phyloP scores from a whole-genome alignment of 202 grass and related monocot species.

The Alloteropsis angusta region DNA sequence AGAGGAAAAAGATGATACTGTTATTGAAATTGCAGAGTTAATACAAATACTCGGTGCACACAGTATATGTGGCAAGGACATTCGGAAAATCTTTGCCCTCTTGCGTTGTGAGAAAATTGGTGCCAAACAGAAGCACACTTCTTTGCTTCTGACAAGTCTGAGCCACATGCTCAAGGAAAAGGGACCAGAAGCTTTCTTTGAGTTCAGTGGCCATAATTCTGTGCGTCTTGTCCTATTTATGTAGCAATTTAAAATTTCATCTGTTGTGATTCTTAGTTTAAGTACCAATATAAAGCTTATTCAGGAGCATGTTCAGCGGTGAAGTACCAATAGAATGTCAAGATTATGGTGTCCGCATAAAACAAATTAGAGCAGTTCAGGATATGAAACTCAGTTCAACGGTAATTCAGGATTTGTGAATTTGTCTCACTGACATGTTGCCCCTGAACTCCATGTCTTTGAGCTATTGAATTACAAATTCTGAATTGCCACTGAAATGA shows the following conservation, averaged over 20 bases:
- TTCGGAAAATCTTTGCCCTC: constrained; percentile 88
- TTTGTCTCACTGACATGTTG: not conserved
- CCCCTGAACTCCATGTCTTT: not conserved
- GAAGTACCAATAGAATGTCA: not conserved
- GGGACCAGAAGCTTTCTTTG: constrained; percentile 95
- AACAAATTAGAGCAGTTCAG: not conserved
- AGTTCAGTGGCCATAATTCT: constrained; percentile 77
- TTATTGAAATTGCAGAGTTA: constrained; percentile 65
- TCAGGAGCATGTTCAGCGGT: too few species aligned
- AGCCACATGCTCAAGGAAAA: constrained; percentile 95
- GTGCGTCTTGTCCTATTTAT: constrained; percentile 41
- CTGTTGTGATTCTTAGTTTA: not conserved
- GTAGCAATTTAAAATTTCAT: constrained; percentile 21
- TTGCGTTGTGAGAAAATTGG: constrained; percentile 62
- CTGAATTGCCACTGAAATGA: not conserved
- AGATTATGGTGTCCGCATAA: not conserved
- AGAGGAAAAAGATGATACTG: constrained; percentile 63
- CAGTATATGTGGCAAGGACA: constrained; percentile 95
- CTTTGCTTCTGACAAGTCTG: constrained; percentile 78
- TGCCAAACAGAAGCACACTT: constrained; percentile 57
- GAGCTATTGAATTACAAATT: not conserved
- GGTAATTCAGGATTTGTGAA: not conserved
- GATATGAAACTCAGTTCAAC: not conserved
- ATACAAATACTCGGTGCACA: constrained; percentile 96
- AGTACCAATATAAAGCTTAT: not conserved